Conservation (phyloP, 495 filamentous ascomycete genomes). For the Aspergillus heteromorphus region DNA sequence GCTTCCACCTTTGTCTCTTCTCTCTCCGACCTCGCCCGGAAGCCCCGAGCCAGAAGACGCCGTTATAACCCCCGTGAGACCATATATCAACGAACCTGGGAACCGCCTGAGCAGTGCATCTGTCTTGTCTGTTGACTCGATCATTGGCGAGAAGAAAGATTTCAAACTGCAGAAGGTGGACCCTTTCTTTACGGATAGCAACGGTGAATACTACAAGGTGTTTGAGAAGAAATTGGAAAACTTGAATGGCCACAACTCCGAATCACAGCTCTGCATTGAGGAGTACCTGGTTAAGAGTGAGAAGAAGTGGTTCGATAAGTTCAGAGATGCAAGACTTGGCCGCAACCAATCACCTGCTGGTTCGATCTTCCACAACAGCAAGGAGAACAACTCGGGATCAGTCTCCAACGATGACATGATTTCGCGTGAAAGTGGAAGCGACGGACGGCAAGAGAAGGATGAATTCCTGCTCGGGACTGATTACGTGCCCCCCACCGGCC, state of each 20-base stretch:
- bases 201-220: conserved; percentile 53
- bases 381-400: conserved; percentile 26
- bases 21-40: conserved; percentile 26
- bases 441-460: conserved; percentile 25
- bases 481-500: conserved; percentile 61
- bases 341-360: conserved; percentile 42
- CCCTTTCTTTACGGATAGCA: conserved; percentile 66
- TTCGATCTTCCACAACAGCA: conserved; percentile 34
- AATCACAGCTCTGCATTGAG: conserved; percentile 60
- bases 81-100: conserved; percentile 28
- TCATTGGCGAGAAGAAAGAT: conserved; percentile 58
- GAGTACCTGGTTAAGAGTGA: conserved; percentile 62
- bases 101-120: conserved; percentile 42
- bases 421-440: conserved; percentile 33
- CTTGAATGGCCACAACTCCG: conserved; percentile 53
- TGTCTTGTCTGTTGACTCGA: conserved; percentile 47
- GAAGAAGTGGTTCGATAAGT: conserved; percentile 64
- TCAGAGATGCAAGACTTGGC: conserved; percentile 53
- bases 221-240: conserved; percentile 58
- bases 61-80: conserved; percentile 24
- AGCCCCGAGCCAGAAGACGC: conserved; percentile 40
- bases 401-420: conserved; percentile 34
- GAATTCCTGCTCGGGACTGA: conserved; percentile 60
- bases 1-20: conserved; percentile 16
- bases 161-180: conserved; percentile 64